Base-by-base conservation (phyloP, 2,329 filamentous ascomycete species). In the Cordyceps fumosorosea region DNA sequence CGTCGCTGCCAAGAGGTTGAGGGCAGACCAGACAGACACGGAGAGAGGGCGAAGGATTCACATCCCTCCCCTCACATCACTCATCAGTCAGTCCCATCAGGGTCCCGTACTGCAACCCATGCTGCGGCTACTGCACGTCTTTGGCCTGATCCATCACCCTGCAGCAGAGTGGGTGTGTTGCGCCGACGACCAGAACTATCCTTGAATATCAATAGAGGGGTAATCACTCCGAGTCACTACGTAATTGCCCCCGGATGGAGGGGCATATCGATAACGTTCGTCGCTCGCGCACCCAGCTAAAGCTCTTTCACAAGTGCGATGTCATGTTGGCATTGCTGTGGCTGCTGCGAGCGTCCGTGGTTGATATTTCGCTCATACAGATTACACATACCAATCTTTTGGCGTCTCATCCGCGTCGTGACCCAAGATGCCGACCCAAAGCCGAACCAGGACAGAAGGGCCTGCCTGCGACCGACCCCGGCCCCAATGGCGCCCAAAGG, bases 191-290 rank as follows among this genome's bases (percentile, higher is more conserved):
- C 42, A 56, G 26, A 48, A 44, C 11, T 16, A 51, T 37, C 26
- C 45, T 24, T 52, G 47, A 52, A 52, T 29, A 59, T 59, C 56
- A 59, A 59, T 59, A 59, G 56, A 59, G 56, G 56, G 56, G 56
- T 59, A 59, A 59, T 12, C 20, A 20, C 32, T 5, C 29, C 34
- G 47, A 50, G 37, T 50, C 34, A 24, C 47, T 51, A 52, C 48
- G 45, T 52, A 52, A 51, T 59, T n/a, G n/a, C 47, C 7, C 7
- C 20, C 11, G 20, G 16, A 29, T 40, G 56, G 56, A 51, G 56
- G 56, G 56, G 56, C 56, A 59, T 59, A 59, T 59, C 56, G 56
- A 59, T 59, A 59, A 59, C 47, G 20, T n/a, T 34, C 12, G 3
- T 22, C n/a, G n/a, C 22, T 22, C 29, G 29, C 29, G 29, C 22